These are phyloP conservation scores for Millerozyma miso DNA, from an alignment of 805 yeast genomes.

Conservation along the genomic window DNA sequence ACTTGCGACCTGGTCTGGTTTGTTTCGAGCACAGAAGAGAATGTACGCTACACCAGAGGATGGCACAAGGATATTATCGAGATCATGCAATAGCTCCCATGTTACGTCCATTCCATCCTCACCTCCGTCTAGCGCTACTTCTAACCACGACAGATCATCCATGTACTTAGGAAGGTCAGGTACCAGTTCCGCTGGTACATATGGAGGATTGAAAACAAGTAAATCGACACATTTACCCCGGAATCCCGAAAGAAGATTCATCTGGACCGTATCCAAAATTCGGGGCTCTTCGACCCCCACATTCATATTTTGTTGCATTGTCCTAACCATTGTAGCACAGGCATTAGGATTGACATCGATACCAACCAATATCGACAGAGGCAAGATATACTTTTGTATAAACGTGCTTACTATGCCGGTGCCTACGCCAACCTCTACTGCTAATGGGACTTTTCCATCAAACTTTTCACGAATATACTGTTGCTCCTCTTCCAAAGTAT, in stretches of 20 bases:
- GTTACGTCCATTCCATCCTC: conserved; percentile 88
- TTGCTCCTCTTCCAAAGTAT: conserved; percentile 65
- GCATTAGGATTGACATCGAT: conserved; percentile 84
- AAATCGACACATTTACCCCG: conserved; percentile 53
- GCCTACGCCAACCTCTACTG: conserved; percentile 87
- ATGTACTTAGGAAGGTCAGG: conserved; percentile 51
- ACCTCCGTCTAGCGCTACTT: conserved; percentile 88
- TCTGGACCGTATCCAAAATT: conserved; percentile 38
- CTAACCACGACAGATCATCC: conserved; percentile 69
- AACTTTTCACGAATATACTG: conserved; percentile 23
- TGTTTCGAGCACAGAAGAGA: conserved; percentile 86
- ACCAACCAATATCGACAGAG: conserved; percentile 52
- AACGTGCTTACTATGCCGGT: conserved; percentile 87
- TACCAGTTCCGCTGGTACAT: conserved; percentile 81
- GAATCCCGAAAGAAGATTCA: conserved; percentile 53
- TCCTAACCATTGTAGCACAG: conserved; percentile 40
- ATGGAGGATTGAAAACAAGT: conserved; percentile 90
- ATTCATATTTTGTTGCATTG: conserved; percentile 17
- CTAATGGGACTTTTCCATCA: conserved; percentile 40
- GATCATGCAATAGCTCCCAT: conserved; percentile 48
- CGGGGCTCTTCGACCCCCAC: conserved; percentile 2
- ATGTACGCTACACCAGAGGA: conserved; percentile 75
- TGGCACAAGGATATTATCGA: conserved; percentile 49
- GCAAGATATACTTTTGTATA: conserved; percentile 53
- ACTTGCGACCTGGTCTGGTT: conserved; percentile 58